Evolutionary conservation across 768 basidiomycete species (phyloP).

Genomic region (Dioszegia aurantiaca): DNA sequence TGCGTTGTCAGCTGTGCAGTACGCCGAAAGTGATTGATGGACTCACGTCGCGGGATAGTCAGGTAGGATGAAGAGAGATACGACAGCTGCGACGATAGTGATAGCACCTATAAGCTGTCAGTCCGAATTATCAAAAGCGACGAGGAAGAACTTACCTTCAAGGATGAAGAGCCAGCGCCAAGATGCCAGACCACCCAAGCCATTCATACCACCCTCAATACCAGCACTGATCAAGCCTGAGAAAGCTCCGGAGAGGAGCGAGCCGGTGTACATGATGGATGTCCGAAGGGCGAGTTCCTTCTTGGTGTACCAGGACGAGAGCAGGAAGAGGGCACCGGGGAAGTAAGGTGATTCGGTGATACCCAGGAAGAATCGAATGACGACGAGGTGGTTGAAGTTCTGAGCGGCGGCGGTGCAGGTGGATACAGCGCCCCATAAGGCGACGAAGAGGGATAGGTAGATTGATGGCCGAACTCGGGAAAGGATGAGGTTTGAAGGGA

Average conservation of each 20-base stretch:
- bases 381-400: constrained; percentile 29
- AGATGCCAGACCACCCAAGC: constrained; percentile 63
- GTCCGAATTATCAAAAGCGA: too few species aligned
- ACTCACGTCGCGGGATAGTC: constrained; percentile 26
- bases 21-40: constrained; percentile 1
- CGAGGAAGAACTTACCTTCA: not conserved
- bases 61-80: constrained; percentile 22
- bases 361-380: constrained; percentile 39
- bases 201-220: constrained; percentile 70
- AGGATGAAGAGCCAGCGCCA: constrained; percentile 62
- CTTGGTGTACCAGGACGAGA: constrained; percentile 42
- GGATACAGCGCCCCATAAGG: constrained; percentile 36
- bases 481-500: constrained; percentile 43
- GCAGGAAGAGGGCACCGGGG: constrained; percentile 50
- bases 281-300: constrained; percentile 52
- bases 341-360: constrained; percentile 42
- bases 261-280: constrained; percentile 43
- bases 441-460: constrained; percentile 27
- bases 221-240: constrained; percentile 64
- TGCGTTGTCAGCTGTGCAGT: not conserved
- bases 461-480: constrained; percentile 25
- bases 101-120: constrained; percentile 8
- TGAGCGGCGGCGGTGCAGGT: constrained; percentile 36
- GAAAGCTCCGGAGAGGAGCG: constrained; percentile 38
- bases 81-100: constrained; percentile 18